Evolutionary conservation across 805 yeast genomes (phyloP).

Genomic region (Metschnikowia koreensis): DNA sequence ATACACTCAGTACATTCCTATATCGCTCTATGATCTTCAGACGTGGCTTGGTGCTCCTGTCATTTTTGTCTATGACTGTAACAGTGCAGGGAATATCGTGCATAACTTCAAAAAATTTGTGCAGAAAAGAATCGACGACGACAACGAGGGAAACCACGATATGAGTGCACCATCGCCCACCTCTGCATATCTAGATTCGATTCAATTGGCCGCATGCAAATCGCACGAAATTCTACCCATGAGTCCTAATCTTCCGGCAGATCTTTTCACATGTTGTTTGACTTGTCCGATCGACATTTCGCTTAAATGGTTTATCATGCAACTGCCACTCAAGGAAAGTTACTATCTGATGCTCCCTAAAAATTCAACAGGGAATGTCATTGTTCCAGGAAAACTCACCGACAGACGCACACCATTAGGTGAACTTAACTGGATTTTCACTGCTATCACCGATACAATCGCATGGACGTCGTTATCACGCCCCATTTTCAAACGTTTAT

Average conservation of each 20-base stretch:
- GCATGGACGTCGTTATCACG: constrained; percentile 94
- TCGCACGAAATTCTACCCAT: constrained; percentile 84
- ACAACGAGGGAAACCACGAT: constrained; percentile 59
- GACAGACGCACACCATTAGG: constrained; percentile 95
- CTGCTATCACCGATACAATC: constrained; percentile 95
- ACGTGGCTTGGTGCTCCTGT: constrained; percentile 99
- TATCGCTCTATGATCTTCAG: constrained; percentile 89
- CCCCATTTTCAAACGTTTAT: constrained; percentile 82
- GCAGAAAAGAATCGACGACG: constrained; percentile 85
- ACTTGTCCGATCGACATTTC: constrained; percentile 96
- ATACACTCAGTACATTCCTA: constrained; percentile 96
- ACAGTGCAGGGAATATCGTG: constrained; percentile 90
- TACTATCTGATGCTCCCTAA: constrained; percentile 47
- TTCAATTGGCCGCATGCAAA: constrained; percentile 89
- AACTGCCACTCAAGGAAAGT: constrained; percentile 60
- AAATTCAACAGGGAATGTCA: constrained; percentile 54
- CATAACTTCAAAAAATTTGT: constrained; percentile 86
- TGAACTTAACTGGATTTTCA: constrained; percentile 95
- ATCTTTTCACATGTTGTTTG: constrained; percentile 89
- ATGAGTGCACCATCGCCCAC: constrained; percentile 58
- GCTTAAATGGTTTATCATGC: constrained; percentile 86
- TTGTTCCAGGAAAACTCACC: constrained; percentile 85
- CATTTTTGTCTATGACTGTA: constrained; percentile 91
- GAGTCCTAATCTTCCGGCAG: constrained; percentile 95
- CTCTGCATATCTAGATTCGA: constrained; percentile 75